Conservation (phyloP, 2,329 filamentous ascomycete genomes). For the Lasiodiplodia gonubiensis region DNA sequence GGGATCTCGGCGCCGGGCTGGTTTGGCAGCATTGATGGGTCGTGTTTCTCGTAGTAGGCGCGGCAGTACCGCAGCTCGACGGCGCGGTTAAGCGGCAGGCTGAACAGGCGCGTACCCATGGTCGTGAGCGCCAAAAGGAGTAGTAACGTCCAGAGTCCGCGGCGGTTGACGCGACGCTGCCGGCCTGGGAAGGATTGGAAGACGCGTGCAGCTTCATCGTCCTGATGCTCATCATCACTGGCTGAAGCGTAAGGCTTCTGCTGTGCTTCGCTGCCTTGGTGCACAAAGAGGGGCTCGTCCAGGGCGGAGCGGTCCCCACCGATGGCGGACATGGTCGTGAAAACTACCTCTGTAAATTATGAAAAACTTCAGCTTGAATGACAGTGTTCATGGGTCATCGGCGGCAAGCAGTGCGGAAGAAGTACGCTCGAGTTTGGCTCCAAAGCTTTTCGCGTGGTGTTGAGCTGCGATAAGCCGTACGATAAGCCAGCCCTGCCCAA, state of each 20-base stretch:
- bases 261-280: neutral
- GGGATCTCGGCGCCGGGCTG: constrained; percentile 49
- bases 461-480: constrained; percentile 5
- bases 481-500: constrained; percentile 9
- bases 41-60: constrained; percentile 54
- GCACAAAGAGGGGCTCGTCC: neutral
- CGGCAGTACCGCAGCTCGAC: constrained; percentile 51
- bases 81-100: constrained; percentile 45
- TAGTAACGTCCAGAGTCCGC: constrained; percentile 32
- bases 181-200: constrained; percentile 5
- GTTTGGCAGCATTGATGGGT: constrained; percentile 44
- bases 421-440: neutral
- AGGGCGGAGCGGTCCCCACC: neutral
- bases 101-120: constrained; percentile 42
- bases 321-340: neutral
- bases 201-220: neutral
- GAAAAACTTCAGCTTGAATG: neutral
- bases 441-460: neutral
- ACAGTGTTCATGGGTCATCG: neutral
- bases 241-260: neutral
- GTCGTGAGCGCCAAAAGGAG: constrained; percentile 42
- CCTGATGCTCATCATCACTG: neutral
- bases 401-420: neutral
- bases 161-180: neutral
- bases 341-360: neutral